phyloP scores from a whole-genome alignment of 495 filamentous ascomycete species.

The Aspergillus wentii region DNA sequence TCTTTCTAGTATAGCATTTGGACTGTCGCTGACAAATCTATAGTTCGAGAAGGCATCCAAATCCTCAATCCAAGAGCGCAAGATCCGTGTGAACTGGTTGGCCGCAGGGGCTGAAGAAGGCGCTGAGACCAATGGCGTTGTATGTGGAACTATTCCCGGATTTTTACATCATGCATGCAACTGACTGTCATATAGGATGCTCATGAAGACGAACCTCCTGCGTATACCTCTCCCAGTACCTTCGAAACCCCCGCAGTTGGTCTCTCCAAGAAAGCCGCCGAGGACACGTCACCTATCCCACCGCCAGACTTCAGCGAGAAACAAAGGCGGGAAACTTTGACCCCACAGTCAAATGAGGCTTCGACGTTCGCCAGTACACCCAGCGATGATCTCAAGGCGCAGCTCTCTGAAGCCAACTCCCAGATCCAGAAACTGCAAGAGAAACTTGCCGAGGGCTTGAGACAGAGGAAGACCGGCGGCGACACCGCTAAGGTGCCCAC shows the following conservation, averaged over 20 bases:
- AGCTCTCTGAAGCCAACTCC: slow-evolving; percentile 72
- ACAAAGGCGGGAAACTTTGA: slow-evolving; percentile 29
- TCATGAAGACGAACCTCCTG: slow-evolving; percentile 46
- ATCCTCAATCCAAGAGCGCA: slow-evolving; percentile 77
- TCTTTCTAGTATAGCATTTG: background rate
- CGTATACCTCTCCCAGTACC: slow-evolving; percentile 52
- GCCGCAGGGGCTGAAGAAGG: slow-evolving; percentile 33
- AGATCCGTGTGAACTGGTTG: slow-evolving; percentile 89
- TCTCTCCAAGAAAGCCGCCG: slow-evolving; percentile 23
- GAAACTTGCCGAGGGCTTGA: slow-evolving; percentile 63
- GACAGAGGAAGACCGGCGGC: slow-evolving; percentile 56
- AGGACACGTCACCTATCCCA: slow-evolving; percentile 32
- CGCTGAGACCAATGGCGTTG: slow-evolving; percentile 41
- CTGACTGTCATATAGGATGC: slow-evolving; percentile 10
- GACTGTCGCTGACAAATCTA: slow-evolving; percentile 13
- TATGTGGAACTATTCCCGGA: slow-evolving; percentile 18
- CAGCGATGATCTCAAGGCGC: slow-evolving; percentile 60
- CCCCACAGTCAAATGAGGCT: slow-evolving; percentile 23
- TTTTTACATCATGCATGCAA: background rate
- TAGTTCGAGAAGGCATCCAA: slow-evolving; percentile 72
- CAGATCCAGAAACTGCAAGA: slow-evolving; percentile 66
- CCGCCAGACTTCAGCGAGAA: slow-evolving; percentile 41
- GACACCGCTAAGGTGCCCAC: slow-evolving; percentile 39
- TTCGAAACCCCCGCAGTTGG: slow-evolving; percentile 46
- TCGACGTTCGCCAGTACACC: slow-evolving; percentile 28